Evolutionary conservation across 768 basidiomycete genomes (phyloP), one percentile per base, ranked within the genome.

Genomic region (Lactifluus piperatus): DNA sequence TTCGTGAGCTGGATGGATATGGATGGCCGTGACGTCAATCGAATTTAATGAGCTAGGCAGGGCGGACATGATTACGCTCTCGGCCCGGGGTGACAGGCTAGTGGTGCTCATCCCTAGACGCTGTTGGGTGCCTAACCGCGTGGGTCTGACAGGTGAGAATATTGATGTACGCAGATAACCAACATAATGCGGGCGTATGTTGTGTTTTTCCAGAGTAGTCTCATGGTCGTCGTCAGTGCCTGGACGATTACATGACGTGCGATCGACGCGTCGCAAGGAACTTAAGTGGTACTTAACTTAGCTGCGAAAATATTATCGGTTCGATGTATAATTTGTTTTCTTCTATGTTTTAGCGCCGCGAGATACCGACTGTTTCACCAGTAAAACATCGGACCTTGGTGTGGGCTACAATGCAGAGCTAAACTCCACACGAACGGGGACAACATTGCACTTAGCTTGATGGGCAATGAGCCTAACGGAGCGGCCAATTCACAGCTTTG

Each of bases 381-480:
- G 48, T 5, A 50, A 29, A n/a, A 49, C 18, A 29, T 51, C 54
- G 49, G 54, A 51, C 14, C 41, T 56, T 41, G 22, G 34, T 37
- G 59, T 60, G 54, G 54, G 43, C 54, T 29, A 56, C 41, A 34
- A 30, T 34, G 34, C 36, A n/a, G 16, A 41, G 26, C 30, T 32
- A 27, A 39, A 10, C 5, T 57, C 29, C 10, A 30, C 3, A 30
- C 22, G n/a, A 43, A 37, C 43, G 34, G 29, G 34, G 53, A 20
- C 26, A 14, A n/a, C 7, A 20, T 43, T 48, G 37, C 41, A 41
- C 49, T 16, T 32, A 53, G 30, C n/a, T 27, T 26, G 27, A 44
- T 39, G 37, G 29, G 13, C 46, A 56, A 32, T 37, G 13, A 37
- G 18, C 16, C 13, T 37, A 30, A 14, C 10, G 37, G 37, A 49